Evolutionary conservation across 371 early-diverging fungal species (phyloP), one percentile per base, ranked within the genome.

Genomic region (Rhizomucor pusillus): DNA sequence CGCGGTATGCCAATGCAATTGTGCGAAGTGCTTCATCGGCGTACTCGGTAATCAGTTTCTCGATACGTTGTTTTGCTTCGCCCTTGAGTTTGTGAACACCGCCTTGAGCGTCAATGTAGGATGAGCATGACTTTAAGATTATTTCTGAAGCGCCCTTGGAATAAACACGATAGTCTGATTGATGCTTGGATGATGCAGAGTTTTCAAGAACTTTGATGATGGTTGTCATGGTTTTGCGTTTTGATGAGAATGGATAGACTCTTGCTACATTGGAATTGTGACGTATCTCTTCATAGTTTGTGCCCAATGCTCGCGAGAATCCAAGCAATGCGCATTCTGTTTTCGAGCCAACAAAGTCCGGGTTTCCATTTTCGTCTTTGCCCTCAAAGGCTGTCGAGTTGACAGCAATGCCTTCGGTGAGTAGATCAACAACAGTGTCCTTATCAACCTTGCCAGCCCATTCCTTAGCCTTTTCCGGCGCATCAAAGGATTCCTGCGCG

Each of bases 361-460:
- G 52, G 25, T 78, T 73, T 34, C 91, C 91, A 22, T 81, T 66
- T 64, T 91, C 88, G 60, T 90, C 88, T 50, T 81, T 87, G 44
- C 80, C 89, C 64, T 93, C 91, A 61, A 90, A 93, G 1, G 96
- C 97, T 10, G 90, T 87, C 4, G 94, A 92, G 79, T 98, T 98
- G 62, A 92, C 53, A 9, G 90, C 79, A 52, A 90, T 84, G 12
- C 83, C 76, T 63, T 93, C 87, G 13, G 74, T 51, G 11, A 90
- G 43, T 33, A 81, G 29, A 13, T 71, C 43, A 13, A 66, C 54
- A 7, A 76, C 66, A 2, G 50, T 74, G 55, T 57, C 43, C 13
- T 57, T 54, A 37, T 66, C 56, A 18, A 72, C 67, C 9, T 60
- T 54, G 24, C 60, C 49, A 5, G 63, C 20, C 76, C 76, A 74